These are phyloP conservation scores for Allium cepa DNA, from an alignment of 106 monocot species.

Conservation along the genomic window DNA sequence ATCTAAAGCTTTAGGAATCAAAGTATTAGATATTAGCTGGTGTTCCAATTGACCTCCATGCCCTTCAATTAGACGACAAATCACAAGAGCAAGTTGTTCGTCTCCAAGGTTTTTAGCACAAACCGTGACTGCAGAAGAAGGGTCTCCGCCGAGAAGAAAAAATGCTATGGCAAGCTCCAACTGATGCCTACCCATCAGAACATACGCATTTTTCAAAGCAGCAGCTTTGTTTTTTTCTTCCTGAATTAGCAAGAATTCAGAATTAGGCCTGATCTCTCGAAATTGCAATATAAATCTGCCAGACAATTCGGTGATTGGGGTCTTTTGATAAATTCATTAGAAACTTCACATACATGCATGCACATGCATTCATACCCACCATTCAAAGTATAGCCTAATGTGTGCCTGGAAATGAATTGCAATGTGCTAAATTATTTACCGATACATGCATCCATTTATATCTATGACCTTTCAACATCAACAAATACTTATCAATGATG, in stretches of 20 bases:
- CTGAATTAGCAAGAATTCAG: conserved; percentile 5
- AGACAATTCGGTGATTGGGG: no score
- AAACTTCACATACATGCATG: no score
- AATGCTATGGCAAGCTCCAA: conserved; percentile 87
- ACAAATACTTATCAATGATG: no score
- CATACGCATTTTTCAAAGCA: conserved; percentile 98
- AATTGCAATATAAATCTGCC: no score
- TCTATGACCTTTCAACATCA: no score
- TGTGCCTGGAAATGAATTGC: no score
- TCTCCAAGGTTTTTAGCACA: conserved; percentile 98
- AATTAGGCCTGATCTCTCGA: no score
- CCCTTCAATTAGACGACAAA: conserved; percentile 88
- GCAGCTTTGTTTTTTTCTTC: conserved; percentile 86
- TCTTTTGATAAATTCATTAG: no score
- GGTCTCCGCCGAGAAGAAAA: conserved; percentile 87
- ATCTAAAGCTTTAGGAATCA: conserved; percentile 79
- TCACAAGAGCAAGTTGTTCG: conserved; percentile 91
- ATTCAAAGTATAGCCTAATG: no score
- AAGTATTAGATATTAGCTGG: conserved; percentile 53
- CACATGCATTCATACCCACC: no score
- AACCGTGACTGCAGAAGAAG: conserved; percentile 74
- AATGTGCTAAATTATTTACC: no score
- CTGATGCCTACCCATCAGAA: conserved; percentile 93
- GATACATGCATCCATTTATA: no score
- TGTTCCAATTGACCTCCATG: conserved; percentile 73